Evolutionary conservation across 805 yeast species (phyloP).

Genomic region (Cyberlindnera maclurae): DNA sequence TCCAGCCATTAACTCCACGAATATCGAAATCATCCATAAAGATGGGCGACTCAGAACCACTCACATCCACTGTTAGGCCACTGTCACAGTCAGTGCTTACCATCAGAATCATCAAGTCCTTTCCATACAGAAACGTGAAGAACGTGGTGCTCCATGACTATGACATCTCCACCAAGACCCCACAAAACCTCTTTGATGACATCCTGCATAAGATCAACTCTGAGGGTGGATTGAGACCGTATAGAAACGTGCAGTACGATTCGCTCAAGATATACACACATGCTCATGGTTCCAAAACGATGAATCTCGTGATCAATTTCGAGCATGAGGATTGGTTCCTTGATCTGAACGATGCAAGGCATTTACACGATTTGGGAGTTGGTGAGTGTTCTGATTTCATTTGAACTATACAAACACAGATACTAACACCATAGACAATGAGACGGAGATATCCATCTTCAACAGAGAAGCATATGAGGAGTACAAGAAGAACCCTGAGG

Average conservation of each 20-base stretch:
- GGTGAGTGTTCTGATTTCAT: conserved; percentile 16
- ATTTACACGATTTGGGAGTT: conserved; percentile 32
- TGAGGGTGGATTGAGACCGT: conserved; percentile 72
- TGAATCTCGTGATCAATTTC: conserved; percentile 85
- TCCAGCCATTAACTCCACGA: background rate
- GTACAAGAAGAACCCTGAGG: conserved; percentile 79
- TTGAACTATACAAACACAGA: too few species aligned
- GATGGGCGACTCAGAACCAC: conserved; percentile 45
- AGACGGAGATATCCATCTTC: conserved; percentile 86
- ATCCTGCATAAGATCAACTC: conserved; percentile 41
- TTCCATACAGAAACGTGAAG: conserved; percentile 83
- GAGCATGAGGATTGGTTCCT: conserved; percentile 78
- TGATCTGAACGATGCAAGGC: conserved; percentile 27
- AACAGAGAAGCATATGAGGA: conserved; percentile 57
- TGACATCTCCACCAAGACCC: conserved; percentile 64
- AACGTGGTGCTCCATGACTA: conserved; percentile 63
- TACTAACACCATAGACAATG: conserved; percentile 48
- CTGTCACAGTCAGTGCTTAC: conserved; percentile 65
- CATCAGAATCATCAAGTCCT: conserved; percentile 81
- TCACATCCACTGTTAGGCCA: conserved; percentile 70
- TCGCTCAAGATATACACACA: conserved; percentile 83
- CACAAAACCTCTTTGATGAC: conserved; percentile 51
- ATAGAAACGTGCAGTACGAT: conserved; percentile 66
- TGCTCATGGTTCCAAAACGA: conserved; percentile 92
- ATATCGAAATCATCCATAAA: background rate